These are phyloP conservation scores for Lasiodiplodia citricola DNA, from an alignment of 2,329 filamentous ascomycete species.

Conservation along the genomic window DNA sequence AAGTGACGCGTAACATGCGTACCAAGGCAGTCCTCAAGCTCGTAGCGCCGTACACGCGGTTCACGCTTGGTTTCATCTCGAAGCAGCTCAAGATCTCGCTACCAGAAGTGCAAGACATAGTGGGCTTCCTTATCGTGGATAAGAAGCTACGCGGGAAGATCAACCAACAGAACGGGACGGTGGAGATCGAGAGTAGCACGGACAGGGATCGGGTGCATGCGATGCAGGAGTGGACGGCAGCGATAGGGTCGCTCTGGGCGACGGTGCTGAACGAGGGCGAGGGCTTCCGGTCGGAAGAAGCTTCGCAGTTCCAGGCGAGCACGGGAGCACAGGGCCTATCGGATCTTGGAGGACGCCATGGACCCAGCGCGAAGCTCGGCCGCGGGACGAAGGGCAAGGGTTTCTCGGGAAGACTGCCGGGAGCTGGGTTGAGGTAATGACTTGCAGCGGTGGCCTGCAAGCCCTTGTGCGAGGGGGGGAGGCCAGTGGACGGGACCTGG, in stretches of 20 bases:
- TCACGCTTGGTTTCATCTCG: constrained; percentile 86
- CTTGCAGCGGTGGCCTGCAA: constrained; percentile 41
- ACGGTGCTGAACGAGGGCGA: constrained; percentile 80
- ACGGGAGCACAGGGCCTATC: constrained; percentile 28
- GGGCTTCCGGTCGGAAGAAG: constrained; percentile 64
- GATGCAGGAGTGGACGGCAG: constrained; percentile 72
- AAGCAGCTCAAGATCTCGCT: constrained; percentile 85
- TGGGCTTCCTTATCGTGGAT: constrained; percentile 93
- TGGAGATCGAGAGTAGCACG: constrained; percentile 76
- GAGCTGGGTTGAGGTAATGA: constrained; percentile 47
- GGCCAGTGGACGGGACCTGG: constrained; percentile 24
- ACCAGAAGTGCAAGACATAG: constrained; percentile 88
- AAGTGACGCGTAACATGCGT: constrained; percentile 97
- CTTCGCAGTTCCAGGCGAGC: constrained; percentile 38
- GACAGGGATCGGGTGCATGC: constrained; percentile 77
- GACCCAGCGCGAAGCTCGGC: constrained; percentile 38
- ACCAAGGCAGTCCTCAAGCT: constrained; percentile 94
- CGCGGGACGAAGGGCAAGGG: constrained; percentile 45
- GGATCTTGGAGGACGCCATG: constrained; percentile 35
- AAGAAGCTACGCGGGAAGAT: constrained; percentile 86
- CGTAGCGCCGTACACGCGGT: constrained; percentile 92
- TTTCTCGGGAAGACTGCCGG: constrained; percentile 41
- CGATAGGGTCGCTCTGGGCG: constrained; percentile 71
- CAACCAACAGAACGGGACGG: constrained; percentile 82
- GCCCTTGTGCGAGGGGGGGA: constrained; percentile 30